phyloP scores from a whole-genome alignment of 179 eudicot genomes.

The Beta lomatogona region DNA sequence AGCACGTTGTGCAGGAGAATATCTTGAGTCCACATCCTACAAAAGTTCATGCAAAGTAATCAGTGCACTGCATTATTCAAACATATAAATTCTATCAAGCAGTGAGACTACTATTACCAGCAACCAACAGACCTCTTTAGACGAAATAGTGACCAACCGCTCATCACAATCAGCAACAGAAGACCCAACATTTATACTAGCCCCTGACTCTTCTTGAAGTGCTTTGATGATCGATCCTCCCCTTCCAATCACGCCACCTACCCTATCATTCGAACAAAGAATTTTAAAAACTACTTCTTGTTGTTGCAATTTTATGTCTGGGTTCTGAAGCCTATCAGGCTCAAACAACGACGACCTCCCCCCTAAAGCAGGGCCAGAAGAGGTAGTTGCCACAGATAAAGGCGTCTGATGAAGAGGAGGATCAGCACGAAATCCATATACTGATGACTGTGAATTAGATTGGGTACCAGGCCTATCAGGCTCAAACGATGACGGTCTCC shows the following conservation, averaged over 20 bases:
- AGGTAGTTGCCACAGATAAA: constrained; percentile 37
- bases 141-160: constrained; percentile 63
- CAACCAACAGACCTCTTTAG: constrained; percentile 60
- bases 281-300: constrained; percentile 59
- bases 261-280: constrained; percentile 62
- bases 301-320: constrained; percentile 35
- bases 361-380: constrained; percentile 34
- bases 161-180: constrained; percentile 55
- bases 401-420: constrained; percentile 31
- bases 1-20: constrained; percentile 83
- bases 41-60: constrained; percentile 26
- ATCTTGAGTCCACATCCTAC: constrained; percentile 56
- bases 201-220: constrained; percentile 74
- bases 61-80: constrained; percentile 17
- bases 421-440: constrained; percentile 36
- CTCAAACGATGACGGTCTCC: no score
- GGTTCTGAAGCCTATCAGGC: constrained; percentile 30
- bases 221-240: constrained; percentile 72
- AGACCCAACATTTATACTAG: constrained; percentile 59
- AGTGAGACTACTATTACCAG: constrained; percentile 10
- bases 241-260: constrained; percentile 80
- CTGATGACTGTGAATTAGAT: constrained; percentile 34
- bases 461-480: background rate
- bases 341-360: constrained; percentile 35
- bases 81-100: background rate